Evolutionary conservation across 306 rosid species (phyloP).

Genomic region (Luffa acutangula): DNA sequence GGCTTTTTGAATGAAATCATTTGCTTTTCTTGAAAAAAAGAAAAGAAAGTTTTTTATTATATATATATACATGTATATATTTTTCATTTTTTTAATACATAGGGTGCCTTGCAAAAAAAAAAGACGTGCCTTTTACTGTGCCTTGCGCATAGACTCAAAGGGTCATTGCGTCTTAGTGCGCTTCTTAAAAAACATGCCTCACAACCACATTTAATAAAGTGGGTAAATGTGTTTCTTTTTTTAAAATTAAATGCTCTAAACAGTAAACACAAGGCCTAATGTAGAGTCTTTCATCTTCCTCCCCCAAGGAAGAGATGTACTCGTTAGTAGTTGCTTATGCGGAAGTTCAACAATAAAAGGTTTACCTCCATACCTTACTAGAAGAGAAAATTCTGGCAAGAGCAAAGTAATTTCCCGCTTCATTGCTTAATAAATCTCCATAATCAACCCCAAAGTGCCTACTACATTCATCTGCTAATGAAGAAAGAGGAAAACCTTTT

Average conservation of each 20-base stretch:
- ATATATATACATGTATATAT: too few species aligned
- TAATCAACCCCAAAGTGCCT: conserved; percentile 30
- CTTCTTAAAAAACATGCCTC: too few species aligned
- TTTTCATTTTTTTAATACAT: too few species aligned
- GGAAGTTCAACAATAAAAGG: background rate
- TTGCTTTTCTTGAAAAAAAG: too few species aligned
- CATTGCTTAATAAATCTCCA: conserved; percentile 11
- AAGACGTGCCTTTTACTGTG: too few species aligned
- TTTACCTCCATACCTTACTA: conserved; percentile 46
- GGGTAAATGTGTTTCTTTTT: background rate
- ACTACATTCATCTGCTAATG: conserved; percentile 46
- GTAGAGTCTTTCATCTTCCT: background rate
- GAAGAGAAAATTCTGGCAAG: conserved; percentile 63
- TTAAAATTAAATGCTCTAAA: background rate
- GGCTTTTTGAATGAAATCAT: too few species aligned
- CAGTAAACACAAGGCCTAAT: background rate
- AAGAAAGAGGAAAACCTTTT: conserved; percentile 49
- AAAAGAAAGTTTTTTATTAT: too few species aligned
- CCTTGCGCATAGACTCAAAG: too few species aligned
- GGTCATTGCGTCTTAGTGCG: too few species aligned
- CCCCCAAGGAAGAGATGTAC: background rate
- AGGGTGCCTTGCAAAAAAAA: too few species aligned
- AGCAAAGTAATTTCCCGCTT: conserved; percentile 56
- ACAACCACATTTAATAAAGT: background rate
- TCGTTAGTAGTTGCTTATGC: background rate